phyloP scores from a whole-genome alignment of 2,329 filamentous ascomycete genomes.

The Amphichorda felina region DNA sequence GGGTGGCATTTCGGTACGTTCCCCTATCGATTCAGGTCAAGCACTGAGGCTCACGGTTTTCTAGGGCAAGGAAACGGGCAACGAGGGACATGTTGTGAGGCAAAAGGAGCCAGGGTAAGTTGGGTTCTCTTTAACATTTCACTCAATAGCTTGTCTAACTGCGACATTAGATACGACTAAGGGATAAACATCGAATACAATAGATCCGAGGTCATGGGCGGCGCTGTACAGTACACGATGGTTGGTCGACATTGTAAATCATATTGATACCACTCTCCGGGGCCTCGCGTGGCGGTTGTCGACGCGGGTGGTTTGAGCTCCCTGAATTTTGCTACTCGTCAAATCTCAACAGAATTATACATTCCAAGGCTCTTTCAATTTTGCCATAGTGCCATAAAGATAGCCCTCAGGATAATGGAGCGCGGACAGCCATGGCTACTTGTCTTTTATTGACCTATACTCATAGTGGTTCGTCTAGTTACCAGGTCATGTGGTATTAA shows the following conservation, averaged over 20 bases:
- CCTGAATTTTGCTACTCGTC: no score
- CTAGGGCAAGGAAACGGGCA: conserved; percentile 58
- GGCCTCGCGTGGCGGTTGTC: background rate
- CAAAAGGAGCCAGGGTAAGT: conserved; percentile 71
- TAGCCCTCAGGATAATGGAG: no score
- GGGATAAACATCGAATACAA: background rate
- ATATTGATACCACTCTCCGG: conserved; percentile 2
- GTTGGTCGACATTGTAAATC: conserved; percentile 1
- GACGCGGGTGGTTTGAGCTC: no score
- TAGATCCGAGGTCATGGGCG: background rate
- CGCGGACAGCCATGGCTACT: no score
- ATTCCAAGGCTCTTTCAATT: no score
- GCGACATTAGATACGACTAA: background rate
- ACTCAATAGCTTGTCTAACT: conserved; percentile 1
- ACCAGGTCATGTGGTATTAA: no score
- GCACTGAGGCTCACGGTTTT: conserved; percentile 3
- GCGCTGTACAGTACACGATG: conserved; percentile 1
- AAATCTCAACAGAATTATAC: no score
- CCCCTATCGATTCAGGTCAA: background rate
- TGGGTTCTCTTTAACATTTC: background rate
- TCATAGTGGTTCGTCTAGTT: no score
- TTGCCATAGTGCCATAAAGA: no score
- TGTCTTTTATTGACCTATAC: no score
- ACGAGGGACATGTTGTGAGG: conserved; percentile 55
- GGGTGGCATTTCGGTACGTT: conserved; percentile 59